Evolutionary conservation across 257 asterid genomes (phyloP).

Genomic region (Buddleja alternifolia): DNA sequence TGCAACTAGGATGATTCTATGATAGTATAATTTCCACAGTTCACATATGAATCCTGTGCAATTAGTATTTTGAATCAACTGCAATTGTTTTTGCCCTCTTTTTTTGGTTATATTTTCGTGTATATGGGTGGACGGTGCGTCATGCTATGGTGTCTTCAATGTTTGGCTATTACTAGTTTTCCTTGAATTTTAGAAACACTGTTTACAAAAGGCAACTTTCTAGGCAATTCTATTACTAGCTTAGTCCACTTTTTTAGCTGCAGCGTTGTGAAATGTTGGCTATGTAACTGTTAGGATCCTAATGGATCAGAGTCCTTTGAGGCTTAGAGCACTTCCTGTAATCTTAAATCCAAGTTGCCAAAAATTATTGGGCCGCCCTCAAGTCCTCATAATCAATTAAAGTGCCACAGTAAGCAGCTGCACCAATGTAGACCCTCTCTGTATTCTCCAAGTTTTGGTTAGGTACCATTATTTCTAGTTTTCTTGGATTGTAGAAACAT

Average conservation of each 20-base stretch:
- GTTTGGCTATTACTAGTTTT: not conserved
- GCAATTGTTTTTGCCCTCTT: not conserved
- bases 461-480: too few species aligned
- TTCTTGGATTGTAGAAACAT: too few species aligned
- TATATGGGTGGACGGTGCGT: not conserved
- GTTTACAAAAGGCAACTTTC: not conserved
- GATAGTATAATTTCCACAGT: not conserved
- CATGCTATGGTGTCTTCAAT: not conserved
- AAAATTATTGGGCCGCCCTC: too few species aligned
- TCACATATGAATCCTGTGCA: not conserved
- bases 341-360: too few species aligned
- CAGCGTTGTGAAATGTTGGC: too few species aligned
- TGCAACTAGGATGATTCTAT: not conserved
- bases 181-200: not conserved
- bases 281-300: too few species aligned
- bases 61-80: not conserved
- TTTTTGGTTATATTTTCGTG: not conserved
- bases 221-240: not conserved
- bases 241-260: not conserved
- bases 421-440: too few species aligned
- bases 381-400: too few species aligned
- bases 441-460: too few species aligned
- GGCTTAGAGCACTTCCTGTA: too few species aligned
- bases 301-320: too few species aligned
- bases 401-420: too few species aligned